Base-by-base conservation (phyloP, 176 grass and related monocot genomes). In the Avena insularis region DNA sequence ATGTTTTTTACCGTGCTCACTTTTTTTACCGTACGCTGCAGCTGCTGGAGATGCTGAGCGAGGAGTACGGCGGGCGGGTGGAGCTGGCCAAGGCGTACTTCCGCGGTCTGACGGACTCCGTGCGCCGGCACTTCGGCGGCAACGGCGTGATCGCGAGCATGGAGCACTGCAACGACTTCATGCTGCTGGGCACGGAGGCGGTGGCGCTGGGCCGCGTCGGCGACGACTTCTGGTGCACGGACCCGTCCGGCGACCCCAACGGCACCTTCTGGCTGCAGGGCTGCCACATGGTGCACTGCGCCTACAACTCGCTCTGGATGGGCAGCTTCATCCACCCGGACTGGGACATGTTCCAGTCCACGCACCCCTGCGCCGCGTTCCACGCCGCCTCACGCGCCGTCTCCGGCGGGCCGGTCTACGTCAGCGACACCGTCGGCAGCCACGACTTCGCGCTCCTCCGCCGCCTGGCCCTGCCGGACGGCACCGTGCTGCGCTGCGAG, bases 331-430 rank as follows among this genome's bases (percentile, higher is more conserved):
- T 99, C 82, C 97, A 94, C 78, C 97, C 97, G 0, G 97, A 98
- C 59, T 98, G 97, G 97, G 97, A 98, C 97, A 98, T 98, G 97
- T 98, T 98, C 94, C 97, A 98, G 88, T 96, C 93, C 57, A 98
- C 86, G 20, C 97, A 98, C 83, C 90, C 94, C 35, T 94, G 92
- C 59, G 97, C 97, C 1, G 85, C 87, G 33, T 98, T 98, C 90
- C 97, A 98, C 67, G 97, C 94, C 76, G 97, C 94, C 2, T 98
- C 97, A n/a, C 97, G 97, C 8, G 94, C 97, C 55, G 86, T 96
- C 78, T 98, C 97, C 57, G 97, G 97, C 86, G 94, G 94, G 4
- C 97, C 97, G 0, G 4, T 98, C 71, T 98, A 98, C 82, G 77
- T 96, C 80, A 93, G 90, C 87, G 97, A 98, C 90, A 21, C 91